Conservation (phyloP, 2,329 filamentous ascomycete species). For the Fusarium oxysporum region DNA sequence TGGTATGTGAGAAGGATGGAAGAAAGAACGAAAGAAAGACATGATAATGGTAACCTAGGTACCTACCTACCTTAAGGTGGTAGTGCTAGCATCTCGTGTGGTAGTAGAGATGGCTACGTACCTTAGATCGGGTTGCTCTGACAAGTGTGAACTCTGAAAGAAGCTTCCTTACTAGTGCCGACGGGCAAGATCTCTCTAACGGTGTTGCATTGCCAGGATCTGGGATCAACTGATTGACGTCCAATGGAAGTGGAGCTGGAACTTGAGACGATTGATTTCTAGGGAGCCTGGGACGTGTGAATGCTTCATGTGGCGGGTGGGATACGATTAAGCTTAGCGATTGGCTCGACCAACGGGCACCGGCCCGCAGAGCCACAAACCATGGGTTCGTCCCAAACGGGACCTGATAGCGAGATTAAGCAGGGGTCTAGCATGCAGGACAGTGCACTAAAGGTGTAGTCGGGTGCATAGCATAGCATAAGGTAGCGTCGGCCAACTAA, state of each 20-base stretch:
- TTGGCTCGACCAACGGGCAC: conserved; percentile 12
- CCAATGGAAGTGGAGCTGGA: neutral
- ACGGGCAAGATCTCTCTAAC: conserved; percentile 33
- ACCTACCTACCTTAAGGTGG: neutral
- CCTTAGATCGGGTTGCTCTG: conserved; percentile 11
- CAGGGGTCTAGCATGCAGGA: conserved; percentile 23
- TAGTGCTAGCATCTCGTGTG: conserved; percentile 12
- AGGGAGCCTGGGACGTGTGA: conserved; percentile 1
- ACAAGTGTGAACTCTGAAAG: conserved; percentile 10
- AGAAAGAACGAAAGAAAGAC: neutral
- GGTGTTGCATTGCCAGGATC: conserved; percentile 31
- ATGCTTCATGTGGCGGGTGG: conserved; percentile 5
- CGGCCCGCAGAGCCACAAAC: conserved; percentile 33
- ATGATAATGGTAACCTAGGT: neutral
- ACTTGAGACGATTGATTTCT: conserved; percentile 4
- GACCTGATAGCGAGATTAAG: conserved; percentile 37
- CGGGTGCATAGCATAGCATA: neutral
- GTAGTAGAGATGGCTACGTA: conserved; percentile 6
- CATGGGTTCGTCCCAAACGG: conserved; percentile 13
- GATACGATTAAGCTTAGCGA: neutral
- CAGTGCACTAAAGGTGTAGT: neutral
- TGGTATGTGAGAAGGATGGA: neutral
- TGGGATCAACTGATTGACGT: neutral
- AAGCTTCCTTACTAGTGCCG: conserved; percentile 10
- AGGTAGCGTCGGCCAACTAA: conserved; percentile 15